These are phyloP conservation scores for Viola pubescens DNA, from an alignment of 441 rosid genomes.

Conservation along the genomic window DNA sequence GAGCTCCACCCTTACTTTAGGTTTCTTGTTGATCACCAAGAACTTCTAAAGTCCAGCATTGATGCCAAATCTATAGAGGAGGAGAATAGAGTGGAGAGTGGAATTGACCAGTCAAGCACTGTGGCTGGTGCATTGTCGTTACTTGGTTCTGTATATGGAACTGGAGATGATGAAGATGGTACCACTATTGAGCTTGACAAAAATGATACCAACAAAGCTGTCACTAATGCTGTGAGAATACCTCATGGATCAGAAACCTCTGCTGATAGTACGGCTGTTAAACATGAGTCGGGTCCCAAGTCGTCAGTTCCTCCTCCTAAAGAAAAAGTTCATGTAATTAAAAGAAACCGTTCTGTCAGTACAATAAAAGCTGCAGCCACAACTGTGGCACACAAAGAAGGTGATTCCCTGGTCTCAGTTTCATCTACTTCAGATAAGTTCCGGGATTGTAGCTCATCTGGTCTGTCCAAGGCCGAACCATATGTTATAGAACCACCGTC, in stretches of 20 bases:
- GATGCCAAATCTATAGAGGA: conserved; percentile 39
- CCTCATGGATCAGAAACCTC: conserved; percentile 36
- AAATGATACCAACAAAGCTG: conserved; percentile 23
- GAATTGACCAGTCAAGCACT: conserved; percentile 24
- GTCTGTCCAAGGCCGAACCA: conserved; percentile 34
- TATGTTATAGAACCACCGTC: conserved; percentile 72
- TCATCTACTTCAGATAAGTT: conserved; percentile 27
- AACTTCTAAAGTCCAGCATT: conserved; percentile 36
- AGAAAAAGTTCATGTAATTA: conserved; percentile 41
- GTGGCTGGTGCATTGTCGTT: conserved; percentile 74
- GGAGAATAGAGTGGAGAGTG: conserved; percentile 32
- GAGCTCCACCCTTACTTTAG: conserved; percentile 76
- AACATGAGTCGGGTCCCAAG: conserved; percentile 33
- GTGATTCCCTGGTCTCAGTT: conserved; percentile 20
- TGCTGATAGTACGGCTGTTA: conserved; percentile 19
- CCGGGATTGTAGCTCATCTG: conserved; percentile 29
- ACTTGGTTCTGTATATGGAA: conserved; percentile 81
- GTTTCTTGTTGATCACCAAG: conserved; percentile 87
- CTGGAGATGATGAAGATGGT: conserved; percentile 80
- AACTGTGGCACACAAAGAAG: conserved; percentile 34
- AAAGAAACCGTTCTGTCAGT: conserved; percentile 40
- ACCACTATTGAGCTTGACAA: conserved; percentile 25
- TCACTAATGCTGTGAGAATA: conserved; percentile 20
- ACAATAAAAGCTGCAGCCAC: conserved; percentile 37
- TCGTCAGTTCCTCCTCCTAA: conserved; percentile 30